Base-by-base conservation (phyloP, 352 stramenopile species). In the Pythium grandisporangium region DNA sequence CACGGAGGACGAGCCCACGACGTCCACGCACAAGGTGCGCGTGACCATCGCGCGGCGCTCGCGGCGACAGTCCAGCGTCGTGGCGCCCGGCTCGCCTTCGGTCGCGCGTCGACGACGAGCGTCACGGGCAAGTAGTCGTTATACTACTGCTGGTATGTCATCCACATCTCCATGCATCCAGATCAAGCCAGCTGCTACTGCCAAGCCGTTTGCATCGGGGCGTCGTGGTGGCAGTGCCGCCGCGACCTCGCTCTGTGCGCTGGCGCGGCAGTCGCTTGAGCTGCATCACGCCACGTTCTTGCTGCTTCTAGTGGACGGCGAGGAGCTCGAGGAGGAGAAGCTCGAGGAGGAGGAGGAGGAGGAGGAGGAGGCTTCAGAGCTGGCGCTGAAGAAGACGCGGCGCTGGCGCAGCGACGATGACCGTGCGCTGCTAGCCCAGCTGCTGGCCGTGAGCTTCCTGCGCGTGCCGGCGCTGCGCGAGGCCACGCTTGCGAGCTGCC, bases 231-330 rank as follows among this genome's bases (percentile, higher is more conserved):
- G n/a, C n/a, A n/a, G n/a, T n/a, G n/a, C n/a, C n/a, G n/a, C n/a
- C n/a, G n/a, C n/a, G n/a, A 17, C 48, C 2, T 45, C 63, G 17
- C 55, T 84, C 2, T 87, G 74, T 42, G 42, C 70, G 42, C 52
- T 76, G 16, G 58, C 58, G 8, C 72, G 70, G 23, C 58, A 63
- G 13, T 83, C 71, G 27, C 44, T 87, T 34, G 61, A 75, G 40
- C 58, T 87, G 32, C 74, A 87, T 42, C 64, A 83, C 46, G 53
- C 53, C 22, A 82, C 74, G 29, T 43, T 87, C n/a, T 66, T 72
- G 30, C 68, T 68, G 2, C 25, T 61, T 10, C 55, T 59, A 52
- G 12, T 72, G 64, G 46, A 57, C 61, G 30, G 61, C 62, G 17
- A 34, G 61, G 13, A 43, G 64, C 12, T 51, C 47, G 14, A 44